A percentile compares a stretch with the other conserved stretches of the same genome.
Conservation (phyloP, 106 monocot species). For the Chionographis japonica region DNA sequence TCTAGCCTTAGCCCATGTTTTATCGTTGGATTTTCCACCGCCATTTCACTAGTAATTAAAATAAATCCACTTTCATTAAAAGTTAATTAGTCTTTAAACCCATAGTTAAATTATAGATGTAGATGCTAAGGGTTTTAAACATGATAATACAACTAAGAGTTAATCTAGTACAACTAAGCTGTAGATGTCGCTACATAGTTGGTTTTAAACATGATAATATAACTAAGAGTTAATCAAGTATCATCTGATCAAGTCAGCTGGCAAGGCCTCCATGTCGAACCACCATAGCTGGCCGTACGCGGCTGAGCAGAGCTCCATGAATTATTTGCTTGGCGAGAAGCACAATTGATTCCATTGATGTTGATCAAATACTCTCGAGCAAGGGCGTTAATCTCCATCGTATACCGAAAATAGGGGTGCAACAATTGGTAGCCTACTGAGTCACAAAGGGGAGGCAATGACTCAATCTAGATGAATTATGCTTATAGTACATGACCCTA, state of each 20-base stretch:
- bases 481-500: no score
- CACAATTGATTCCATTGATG: conserved; percentile 17
- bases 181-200: no score
- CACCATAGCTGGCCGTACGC: conserved; percentile 58
- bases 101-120: no score
- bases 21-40: conserved; percentile 45
- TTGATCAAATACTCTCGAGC: conserved; percentile 38
- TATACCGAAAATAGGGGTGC: conserved; percentile 26
- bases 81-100: no score
- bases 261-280: conserved; percentile 66
- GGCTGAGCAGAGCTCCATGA: conserved; percentile 57
- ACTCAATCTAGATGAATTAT: no score
- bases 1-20: conserved; percentile 36
- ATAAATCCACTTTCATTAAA: no score
- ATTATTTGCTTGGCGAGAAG: conserved; percentile 46
- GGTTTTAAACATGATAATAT: neutral
- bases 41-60: conserved; percentile 56
- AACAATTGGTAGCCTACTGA: conserved; percentile 25
- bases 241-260: conserved; percentile 64
- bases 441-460: neutral
- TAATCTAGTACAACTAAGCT: conserved; percentile 13
- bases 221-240: neutral
- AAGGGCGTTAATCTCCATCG: conserved; percentile 76
- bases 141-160: neutral
- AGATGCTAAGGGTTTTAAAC: no score